Evolutionary conservation across 2,329 filamentous ascomycete species (phyloP).

Genomic region (Seiridium unicorne): DNA sequence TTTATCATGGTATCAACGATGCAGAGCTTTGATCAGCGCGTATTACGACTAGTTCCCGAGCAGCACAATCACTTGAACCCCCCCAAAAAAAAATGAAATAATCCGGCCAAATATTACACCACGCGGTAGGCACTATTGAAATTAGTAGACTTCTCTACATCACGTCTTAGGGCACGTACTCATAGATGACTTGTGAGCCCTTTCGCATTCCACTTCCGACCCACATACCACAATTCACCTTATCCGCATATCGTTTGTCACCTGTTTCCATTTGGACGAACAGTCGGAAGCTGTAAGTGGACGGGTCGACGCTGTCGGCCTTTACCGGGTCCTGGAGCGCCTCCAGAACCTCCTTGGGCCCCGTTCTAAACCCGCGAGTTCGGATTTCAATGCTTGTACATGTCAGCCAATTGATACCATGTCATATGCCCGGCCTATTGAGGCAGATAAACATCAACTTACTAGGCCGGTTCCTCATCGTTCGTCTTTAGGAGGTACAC

Average conservation of each 20-base stretch:
- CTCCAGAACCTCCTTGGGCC: slow-evolving; percentile 11
- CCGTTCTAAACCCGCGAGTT: slow-evolving; percentile 11
- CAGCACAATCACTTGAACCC: too few relatives aligned
- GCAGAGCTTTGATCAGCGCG: too few relatives aligned
- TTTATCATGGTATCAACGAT: too few relatives aligned
- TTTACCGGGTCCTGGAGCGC: slow-evolving; percentile 10
- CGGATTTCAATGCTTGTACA: slow-evolving; percentile 12
- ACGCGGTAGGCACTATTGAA: slow-evolving; percentile 1
- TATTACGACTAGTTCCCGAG: too few relatives aligned
- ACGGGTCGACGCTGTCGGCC: slow-evolving; percentile 7
- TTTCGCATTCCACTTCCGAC: slow-evolving; percentile 14
- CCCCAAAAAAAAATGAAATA: too few relatives aligned
- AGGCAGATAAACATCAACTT: slow-evolving; percentile 15
- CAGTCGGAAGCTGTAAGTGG: slow-evolving; percentile 13
- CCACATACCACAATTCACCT: slow-evolving; percentile 14
- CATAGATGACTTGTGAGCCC: slow-evolving; percentile 14
- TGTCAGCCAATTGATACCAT: too few relatives aligned
- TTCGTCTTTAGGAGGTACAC: slow-evolving; percentile 46
- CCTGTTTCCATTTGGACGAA: slow-evolving; percentile 14
- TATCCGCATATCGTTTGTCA: slow-evolving; percentile 8
- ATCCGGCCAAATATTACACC: not conserved
- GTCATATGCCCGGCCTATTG: not conserved
- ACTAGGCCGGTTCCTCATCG: slow-evolving; percentile 45
- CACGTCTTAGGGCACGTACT: slow-evolving; percentile 9
- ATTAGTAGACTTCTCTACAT: not conserved